Evolutionary conservation across 2,329 filamentous ascomycete genomes (phyloP), one percentile per base, ranked within the genome.

Genomic region (Pestalotiopsis sp.): DNA sequence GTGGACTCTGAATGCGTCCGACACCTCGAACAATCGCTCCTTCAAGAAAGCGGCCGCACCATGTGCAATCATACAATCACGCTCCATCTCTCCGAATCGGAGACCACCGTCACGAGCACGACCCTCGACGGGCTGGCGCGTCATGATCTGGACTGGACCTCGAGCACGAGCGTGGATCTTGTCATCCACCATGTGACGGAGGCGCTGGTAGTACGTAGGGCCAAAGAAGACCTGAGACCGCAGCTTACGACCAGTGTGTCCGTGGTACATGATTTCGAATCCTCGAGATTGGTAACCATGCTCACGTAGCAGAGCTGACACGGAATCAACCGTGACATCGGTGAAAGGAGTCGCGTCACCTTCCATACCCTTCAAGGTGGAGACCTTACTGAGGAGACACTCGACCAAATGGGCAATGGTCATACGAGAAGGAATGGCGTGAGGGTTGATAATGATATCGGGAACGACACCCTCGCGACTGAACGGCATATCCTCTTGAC

Each of bases 1-100:
- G 82, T 99, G 96, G 69, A 99, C 96, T 81, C 95, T 89, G 88
- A 98, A 99, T 49, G 96, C 95, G 84, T 99, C 96, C 66, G 94
- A 97, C 64, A 99, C 96, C 80, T 98, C 95, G 77, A 99, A 98
- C 69, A 99, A 84, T 77, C 96, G 90, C 86, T 99, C 96, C 84
- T 99, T 99, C 78, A 99, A 84, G 88, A 99, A 99, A 1, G 95
- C 92, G 67, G 94, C 95, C 3, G 97, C 96, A 79, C 96, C 96
- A 80, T 99, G 97, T n/a, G 97, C 94, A 85, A 99, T 99, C 96
- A 99, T 99, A 81, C 96, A 99, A 89, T 99, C 97, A 85, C 97
- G 95, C 83, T 99, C 97, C 96, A 99, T 99, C 87, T 99, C 96
- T 91, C 96, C 96, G 90, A 99, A 99, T 79, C 97, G 95, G 59